Conservation (phyloP, 495 filamentous ascomycete genomes). For the Amorphotheca resinae region DNA sequence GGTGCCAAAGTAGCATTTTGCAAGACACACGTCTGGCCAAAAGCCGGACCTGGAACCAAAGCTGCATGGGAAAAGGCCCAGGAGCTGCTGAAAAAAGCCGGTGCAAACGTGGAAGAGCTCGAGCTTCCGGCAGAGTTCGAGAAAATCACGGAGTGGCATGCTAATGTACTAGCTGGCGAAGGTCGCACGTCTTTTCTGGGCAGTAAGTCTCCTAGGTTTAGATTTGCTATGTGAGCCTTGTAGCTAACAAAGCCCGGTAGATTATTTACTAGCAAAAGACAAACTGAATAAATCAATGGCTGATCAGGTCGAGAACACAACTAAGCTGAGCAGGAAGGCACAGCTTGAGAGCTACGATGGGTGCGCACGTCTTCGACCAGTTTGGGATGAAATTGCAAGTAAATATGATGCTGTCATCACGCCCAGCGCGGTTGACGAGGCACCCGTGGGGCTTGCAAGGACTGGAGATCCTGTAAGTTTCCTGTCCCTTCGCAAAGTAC, state of each 20-base stretch:
- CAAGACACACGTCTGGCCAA: constrained; percentile 35
- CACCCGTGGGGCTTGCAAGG: constrained; percentile 29
- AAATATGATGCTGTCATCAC: constrained; percentile 36
- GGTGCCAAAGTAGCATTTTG: constrained; percentile 34
- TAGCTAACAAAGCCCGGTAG: constrained; percentile 12
- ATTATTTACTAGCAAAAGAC: constrained; percentile 31
- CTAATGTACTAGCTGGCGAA: constrained; percentile 27
- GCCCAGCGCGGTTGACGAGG: constrained; percentile 36
- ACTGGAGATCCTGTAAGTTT: constrained; percentile 30
- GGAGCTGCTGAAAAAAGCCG: constrained; percentile 27
- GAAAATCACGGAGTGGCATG: constrained; percentile 29
- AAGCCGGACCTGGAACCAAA: constrained; percentile 33
- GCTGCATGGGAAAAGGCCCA: constrained; percentile 30
- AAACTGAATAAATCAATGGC: constrained; percentile 26
- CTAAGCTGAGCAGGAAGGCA: constrained; percentile 25
- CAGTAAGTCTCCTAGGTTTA: constrained; percentile 9
- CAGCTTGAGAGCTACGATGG: constrained; percentile 33
- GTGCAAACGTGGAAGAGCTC: constrained; percentile 34
- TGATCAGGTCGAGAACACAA: constrained; percentile 32
- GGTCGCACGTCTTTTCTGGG: constrained; percentile 31
- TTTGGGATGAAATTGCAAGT: constrained; percentile 31
- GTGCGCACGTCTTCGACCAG: constrained; percentile 32
- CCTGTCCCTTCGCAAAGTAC: constrained; percentile 19
- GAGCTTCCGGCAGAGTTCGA: constrained; percentile 33
- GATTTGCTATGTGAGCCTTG: not conserved